These are phyloP conservation scores for Chenopodium quinoa DNA, from an alignment of 148 eudicot species.

Conservation along the genomic window DNA sequence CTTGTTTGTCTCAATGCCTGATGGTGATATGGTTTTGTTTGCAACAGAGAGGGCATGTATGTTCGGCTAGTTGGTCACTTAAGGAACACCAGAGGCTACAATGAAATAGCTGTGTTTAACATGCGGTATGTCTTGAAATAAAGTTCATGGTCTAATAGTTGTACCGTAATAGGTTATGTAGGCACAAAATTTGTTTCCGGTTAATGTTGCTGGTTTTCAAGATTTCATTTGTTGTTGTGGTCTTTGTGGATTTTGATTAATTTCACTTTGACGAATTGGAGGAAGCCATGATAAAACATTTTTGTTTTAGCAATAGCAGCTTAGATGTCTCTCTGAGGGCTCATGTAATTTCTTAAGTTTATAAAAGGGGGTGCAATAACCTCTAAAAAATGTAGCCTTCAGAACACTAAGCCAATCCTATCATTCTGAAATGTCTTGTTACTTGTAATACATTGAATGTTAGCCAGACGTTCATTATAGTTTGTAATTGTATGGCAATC, in stretches of 20 bases:
- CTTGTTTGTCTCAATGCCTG: background rate
- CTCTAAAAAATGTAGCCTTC: background rate
- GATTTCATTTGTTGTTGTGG: background rate
- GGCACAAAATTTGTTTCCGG: background rate
- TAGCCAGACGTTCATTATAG: background rate
- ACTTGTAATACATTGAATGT: background rate
- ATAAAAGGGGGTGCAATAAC: background rate
- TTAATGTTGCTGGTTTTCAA: background rate
- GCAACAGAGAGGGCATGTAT: constrained; percentile 68
- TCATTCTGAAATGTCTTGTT: background rate
- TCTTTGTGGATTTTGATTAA: background rate
- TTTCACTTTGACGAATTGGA: too few species aligned
- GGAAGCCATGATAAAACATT: too few species aligned
- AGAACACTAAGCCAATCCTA: background rate
- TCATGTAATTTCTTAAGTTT: background rate
- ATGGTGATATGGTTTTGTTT: constrained; percentile 10
- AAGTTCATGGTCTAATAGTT: background rate
- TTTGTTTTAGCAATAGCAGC: background rate
- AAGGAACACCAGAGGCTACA: constrained; percentile 62
- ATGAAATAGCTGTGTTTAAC: constrained; percentile 64
- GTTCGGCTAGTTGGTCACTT: constrained; percentile 71
- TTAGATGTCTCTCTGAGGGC: background rate
- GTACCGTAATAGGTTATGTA: background rate
- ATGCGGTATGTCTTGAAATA: constrained; percentile 53
- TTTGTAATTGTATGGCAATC: background rate